A percentile compares a stretch with the other conserved stretches of the same genome.
phyloP scores from a whole-genome alignment of 179 eudicot species.

The Gypsophila paniculata region DNA sequence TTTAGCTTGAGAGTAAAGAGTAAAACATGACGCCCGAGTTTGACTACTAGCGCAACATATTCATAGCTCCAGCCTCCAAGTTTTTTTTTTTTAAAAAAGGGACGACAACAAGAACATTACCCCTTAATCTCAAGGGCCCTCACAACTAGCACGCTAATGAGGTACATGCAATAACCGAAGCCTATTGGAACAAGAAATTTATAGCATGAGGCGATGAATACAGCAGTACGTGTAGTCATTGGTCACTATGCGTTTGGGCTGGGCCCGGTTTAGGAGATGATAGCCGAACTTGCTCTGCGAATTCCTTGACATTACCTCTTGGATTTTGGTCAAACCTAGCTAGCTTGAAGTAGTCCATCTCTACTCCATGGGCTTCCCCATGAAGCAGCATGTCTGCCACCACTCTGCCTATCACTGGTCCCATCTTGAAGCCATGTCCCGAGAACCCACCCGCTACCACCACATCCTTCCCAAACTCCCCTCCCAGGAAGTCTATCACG shows the following conservation, averaged over 20 bases:
- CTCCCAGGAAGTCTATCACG: constrained; percentile 74
- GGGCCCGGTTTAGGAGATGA: background rate
- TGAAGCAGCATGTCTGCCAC: constrained; percentile 45
- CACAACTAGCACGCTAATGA: no score
- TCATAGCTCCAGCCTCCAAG: no score
- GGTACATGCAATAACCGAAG: no score
- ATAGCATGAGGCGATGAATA: no score
- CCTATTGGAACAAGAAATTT: no score
- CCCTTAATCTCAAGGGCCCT: no score
- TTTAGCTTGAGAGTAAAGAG: no score
- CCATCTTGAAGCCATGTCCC: constrained; percentile 98
- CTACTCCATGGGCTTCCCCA: constrained; percentile 49
- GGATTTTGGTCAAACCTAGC: constrained; percentile 55
- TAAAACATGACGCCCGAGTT: no score
- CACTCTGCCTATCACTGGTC: constrained; percentile 61
- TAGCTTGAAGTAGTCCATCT: constrained; percentile 50
- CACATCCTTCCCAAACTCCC: constrained; percentile 57
- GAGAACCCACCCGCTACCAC: constrained; percentile 83
- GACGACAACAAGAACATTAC: background rate
- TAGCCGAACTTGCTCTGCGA: constrained; percentile 39
- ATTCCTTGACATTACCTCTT: constrained; percentile 57
- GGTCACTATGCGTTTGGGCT: no score
- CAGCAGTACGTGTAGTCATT: no score
- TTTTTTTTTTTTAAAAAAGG: background rate
- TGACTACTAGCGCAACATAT: no score